Conservation (phyloP, 2,329 filamentous ascomycete species). For the Fusarium newnesense region DNA sequence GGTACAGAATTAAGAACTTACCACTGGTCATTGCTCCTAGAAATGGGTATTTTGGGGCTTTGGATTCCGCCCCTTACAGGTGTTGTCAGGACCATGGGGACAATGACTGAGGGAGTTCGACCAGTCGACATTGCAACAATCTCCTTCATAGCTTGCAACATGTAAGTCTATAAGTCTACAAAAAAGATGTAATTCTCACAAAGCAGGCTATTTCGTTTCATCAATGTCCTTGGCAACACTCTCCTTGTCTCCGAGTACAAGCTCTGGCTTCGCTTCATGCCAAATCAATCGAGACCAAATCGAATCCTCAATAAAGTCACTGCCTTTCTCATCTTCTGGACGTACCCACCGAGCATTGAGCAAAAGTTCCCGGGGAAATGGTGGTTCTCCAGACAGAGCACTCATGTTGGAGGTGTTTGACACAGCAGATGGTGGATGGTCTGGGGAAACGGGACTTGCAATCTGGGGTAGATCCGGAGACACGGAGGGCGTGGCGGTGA, state of each 20-base stretch:
- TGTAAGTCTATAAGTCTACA: slow-evolving; percentile 44
- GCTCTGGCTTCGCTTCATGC: slow-evolving; percentile 50
- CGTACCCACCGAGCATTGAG: slow-evolving; percentile 54
- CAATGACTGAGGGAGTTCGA: not conserved
- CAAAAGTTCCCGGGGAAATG: slow-evolving; percentile 50
- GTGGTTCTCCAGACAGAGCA: slow-evolving; percentile 32
- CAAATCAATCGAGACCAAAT: slow-evolving; percentile 40
- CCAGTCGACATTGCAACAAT: slow-evolving; percentile 46
- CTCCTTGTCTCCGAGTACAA: slow-evolving; percentile 52
- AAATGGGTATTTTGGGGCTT: slow-evolving; percentile 42
- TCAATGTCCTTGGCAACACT: slow-evolving; percentile 53
- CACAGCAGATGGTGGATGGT: not conserved
- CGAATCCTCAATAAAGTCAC: slow-evolving; percentile 44
- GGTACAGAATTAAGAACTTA: slow-evolving; percentile 53
- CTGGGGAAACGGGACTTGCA: slow-evolving; percentile 25
- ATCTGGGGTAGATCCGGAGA: slow-evolving; percentile 36
- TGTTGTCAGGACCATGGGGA: slow-evolving; percentile 36
- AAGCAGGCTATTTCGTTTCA: slow-evolving; percentile 50
- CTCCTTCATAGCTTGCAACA: slow-evolving; percentile 50
- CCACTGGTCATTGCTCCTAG: slow-evolving; percentile 51
- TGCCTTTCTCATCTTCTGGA: slow-evolving; percentile 53
- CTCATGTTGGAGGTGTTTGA: not conserved
- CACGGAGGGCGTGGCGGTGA: slow-evolving; percentile 24
- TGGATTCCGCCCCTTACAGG: slow-evolving; percentile 43
- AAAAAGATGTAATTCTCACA: not conserved